Evolutionary conservation across 345 rosid genomes (phyloP), one percentile per base, ranked within the genome.

Genomic region (Turnera subulata): DNA sequence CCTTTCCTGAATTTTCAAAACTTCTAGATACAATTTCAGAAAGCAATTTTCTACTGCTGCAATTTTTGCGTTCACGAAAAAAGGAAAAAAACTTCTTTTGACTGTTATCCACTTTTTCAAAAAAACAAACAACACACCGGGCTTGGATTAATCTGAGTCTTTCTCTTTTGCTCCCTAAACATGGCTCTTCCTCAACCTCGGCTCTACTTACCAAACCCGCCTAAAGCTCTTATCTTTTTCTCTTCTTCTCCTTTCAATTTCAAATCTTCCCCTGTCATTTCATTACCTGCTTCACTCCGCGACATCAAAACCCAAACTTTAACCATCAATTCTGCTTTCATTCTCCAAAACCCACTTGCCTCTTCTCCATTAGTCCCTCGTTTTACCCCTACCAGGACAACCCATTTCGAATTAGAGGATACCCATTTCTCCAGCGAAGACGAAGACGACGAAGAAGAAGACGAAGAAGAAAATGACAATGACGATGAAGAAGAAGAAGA

Each of bases 161-260:
- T n/a, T n/a, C n/a, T n/a, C n/a, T n/a, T n/a, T n/a, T n/a, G n/a
- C n/a, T 24, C 33, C 13, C 9, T 16, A 19, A 46, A 46, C 21
- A 85, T 85, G 91, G 66, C 54, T 65, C 21, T 65, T 43, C 19
- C 68, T 53, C 62, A 65, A 33, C 50, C 65, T 63, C 56, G 69
- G 16, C 15, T 42, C 16, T 24, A 44, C 23, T 42, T 72, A 38
- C 46, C 52, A 51, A 77, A 53, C 58, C 12, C 49, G 3, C 48
- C 57, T 21, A 50, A 46, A 65, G 61, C 21, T 3, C 18, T 32
- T 52, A 37, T 49, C 55, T 13, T 62, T 70, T 51, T 40, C 13
- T 15, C 1, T 56, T 43, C 47, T 24, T 20, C 56, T 33, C 15
- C 58, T 7, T 16, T 38, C 13, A 66, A 25, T 51, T 4, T 18